Percentiles rank a stretch among this genome's conserved stretches.
Conservation (phyloP, 1,284 basidiomycete species). For the Moesziomyces parantarcticus region DNA sequence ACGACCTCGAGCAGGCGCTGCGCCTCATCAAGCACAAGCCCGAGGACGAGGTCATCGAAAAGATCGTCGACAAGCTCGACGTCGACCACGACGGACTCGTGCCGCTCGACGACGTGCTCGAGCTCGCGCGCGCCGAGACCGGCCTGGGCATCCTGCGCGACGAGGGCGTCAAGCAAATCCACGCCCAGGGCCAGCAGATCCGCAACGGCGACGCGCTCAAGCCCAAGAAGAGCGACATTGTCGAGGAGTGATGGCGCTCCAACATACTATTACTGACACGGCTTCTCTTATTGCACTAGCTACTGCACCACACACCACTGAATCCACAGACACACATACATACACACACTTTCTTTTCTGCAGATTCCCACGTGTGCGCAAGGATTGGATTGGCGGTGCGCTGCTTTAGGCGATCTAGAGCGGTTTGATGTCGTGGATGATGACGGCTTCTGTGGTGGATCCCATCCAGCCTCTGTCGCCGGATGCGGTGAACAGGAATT, state of each 20-base stretch:
- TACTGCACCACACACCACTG: constrained; percentile 1
- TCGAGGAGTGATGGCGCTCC: constrained; percentile 29
- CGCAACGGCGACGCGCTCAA: constrained; percentile 33
- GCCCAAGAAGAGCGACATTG: constrained; percentile 61
- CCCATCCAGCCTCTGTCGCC: constrained; percentile 90
- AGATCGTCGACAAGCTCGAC: constrained; percentile 91
- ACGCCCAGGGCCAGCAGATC: constrained; percentile 52
- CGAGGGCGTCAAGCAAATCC: constrained; percentile 58
- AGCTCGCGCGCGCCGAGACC: constrained; percentile 67
- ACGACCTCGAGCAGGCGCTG: constrained; percentile 89
- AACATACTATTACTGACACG: no score
- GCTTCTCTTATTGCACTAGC: not conserved
- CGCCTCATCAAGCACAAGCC: constrained; percentile 92
- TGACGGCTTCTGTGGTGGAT: constrained; percentile 57
- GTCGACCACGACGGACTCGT: constrained; percentile 96
- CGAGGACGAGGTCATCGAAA: constrained; percentile 87
- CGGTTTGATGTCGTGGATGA: constrained; percentile 61
- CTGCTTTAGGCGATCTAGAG: not conserved
- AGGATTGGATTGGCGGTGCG: no score
- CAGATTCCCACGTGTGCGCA: not conserved
- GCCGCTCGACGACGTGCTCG: constrained; percentile 68
- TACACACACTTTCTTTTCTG: no score
- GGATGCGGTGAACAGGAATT: constrained; percentile 89
- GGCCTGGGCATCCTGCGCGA: constrained; percentile 66
- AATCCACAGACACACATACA: constrained; percentile 4